Evolutionary conservation across 2,329 filamentous ascomycete genomes (phyloP), one percentile per base, ranked within the genome.

Genomic region (Daldinia sp.): DNA sequence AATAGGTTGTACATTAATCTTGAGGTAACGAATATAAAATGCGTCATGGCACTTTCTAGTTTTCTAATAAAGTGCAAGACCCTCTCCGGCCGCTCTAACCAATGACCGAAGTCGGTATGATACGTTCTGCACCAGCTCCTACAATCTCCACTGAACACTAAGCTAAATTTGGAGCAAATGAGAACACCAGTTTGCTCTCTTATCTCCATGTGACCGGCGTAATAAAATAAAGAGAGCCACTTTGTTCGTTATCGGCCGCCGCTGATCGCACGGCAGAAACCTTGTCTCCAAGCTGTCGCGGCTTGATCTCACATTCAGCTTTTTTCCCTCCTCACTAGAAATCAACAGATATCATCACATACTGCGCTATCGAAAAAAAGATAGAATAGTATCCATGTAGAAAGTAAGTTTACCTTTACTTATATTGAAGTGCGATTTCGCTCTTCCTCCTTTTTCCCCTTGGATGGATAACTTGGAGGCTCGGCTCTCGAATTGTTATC

Each of bases 331-430:
- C 23, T 26, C 6, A 51, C 44, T 18, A 60, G 9, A 60, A 39
- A 13, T 28, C 26, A 35, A 35, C 35, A 35, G 20, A 39, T n/a
- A 42, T n/a, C 57, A 62, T 63, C 56, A n/a, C 3, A 56, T 39
- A 46, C 60, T 51, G 18, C 41, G 26, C 59, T 48, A 28, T 56
- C 20, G 20, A 23, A 23, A 23, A 23, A 23, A 23, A 23, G 15
- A 42, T 56, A 48, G 3, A 39, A 53, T 37, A 51, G 42, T 15
- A 72, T 73, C 73, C 74, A 76, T 76, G 74, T 76, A 76, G 74
- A 69, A 57, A 62, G 63, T 68, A 62, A 56, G 59, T 66, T 23
- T 20, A 48, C 30, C 13, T 1, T 12, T 3, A 9, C 20, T 48
- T 13, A 15, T 28, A 12, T 6, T 23, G 46, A 35, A 42, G 4